Evolutionary conservation across 2,329 filamentous ascomycete genomes (phyloP).

Genomic region (Helicocarpus griseus): DNA sequence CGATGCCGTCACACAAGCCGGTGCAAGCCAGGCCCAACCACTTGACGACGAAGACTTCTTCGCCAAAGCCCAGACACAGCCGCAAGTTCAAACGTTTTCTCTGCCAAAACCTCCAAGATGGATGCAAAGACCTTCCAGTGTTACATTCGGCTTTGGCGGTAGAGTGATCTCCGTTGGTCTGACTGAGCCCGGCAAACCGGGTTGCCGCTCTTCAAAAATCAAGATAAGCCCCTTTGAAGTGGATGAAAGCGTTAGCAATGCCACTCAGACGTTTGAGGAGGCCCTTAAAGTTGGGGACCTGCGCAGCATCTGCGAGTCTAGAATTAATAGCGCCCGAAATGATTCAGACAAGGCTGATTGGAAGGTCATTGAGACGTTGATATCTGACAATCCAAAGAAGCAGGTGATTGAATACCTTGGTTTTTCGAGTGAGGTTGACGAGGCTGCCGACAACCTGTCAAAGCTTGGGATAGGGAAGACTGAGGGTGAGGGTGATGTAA

Average conservation of each 20-base stretch:
- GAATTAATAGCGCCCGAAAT: conserved; percentile 62
- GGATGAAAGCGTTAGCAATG: conserved; percentile 72
- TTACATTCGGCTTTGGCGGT: conserved; percentile 90
- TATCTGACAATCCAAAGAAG: conserved; percentile 74
- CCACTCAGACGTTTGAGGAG: conserved; percentile 79
- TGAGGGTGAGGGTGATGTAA: conserved; percentile 20
- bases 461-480: conserved; percentile 34
- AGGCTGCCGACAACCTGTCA: conserved; percentile 33
- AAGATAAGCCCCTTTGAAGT: conserved; percentile 80
- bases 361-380: conserved; percentile 84
- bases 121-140: conserved; percentile 75
- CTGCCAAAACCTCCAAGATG: conserved; percentile 79
- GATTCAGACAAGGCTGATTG: conserved; percentile 95
- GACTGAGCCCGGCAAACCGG: conserved; percentile 51
- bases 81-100: conserved; percentile 82
- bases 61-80: conserved; percentile 80
- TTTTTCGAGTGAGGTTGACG: conserved; percentile 57
- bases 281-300: conserved; percentile 71
- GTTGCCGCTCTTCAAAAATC: conserved; percentile 60
- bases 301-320: conserved; percentile 65
- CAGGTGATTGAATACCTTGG: conserved; percentile 83
- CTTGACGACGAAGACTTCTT: conserved; percentile 95
- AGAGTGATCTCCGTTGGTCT: conserved; percentile 70
- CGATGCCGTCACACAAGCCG: conserved; percentile 53
- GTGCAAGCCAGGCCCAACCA: conserved; percentile 54